Percentiles rank a stretch among this genome's conserved stretches.
These are phyloP conservation scores for Stagonosporopsis cucurbitacearum DNA, from an alignment of 2,329 filamentous ascomycete genomes.

Conservation along the genomic window DNA sequence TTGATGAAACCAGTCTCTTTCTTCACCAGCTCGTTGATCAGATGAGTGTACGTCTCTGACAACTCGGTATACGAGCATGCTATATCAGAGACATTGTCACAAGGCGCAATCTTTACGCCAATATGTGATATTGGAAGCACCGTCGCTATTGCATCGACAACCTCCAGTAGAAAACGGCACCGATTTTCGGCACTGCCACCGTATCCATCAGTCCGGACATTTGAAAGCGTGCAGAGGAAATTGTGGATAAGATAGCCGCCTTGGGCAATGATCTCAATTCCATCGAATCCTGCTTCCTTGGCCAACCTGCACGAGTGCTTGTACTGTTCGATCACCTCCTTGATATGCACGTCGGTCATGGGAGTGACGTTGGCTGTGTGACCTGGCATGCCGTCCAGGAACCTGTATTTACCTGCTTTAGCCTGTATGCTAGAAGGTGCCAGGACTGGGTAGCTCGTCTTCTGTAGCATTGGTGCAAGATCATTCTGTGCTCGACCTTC, in stretches of 20 bases:
- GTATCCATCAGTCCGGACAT: constrained; percentile 41
- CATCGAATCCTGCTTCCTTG: constrained; percentile 17
- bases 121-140: constrained; percentile 28
- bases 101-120: constrained; percentile 39
- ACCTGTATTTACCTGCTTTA: constrained; percentile 26
- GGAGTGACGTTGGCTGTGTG: constrained; percentile 11
- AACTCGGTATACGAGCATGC: constrained; percentile 12
- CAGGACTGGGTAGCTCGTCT: constrained; percentile 22
- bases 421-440: constrained; percentile 25
- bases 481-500: constrained; percentile 30
- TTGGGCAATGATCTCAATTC: constrained; percentile 22
- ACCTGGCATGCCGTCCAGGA: constrained; percentile 18
- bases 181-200: constrained; percentile 42
- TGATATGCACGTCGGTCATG: constrained; percentile 4
- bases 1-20: constrained; percentile 10
- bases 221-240: constrained; percentile 25
- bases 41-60: constrained; percentile 15
- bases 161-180: constrained; percentile 42
- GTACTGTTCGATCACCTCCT: constrained; percentile 13
- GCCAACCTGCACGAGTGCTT: constrained; percentile 3
- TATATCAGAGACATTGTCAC: constrained; percentile 26
- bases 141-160: constrained; percentile 35
- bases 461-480: constrained; percentile 29
- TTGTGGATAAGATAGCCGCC: constrained; percentile 25
- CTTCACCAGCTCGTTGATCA: constrained; percentile 11